These are phyloP conservation scores for Cyberlindnera bimundalis DNA, from an alignment of 805 yeast genomes.

Conservation along the genomic window DNA sequence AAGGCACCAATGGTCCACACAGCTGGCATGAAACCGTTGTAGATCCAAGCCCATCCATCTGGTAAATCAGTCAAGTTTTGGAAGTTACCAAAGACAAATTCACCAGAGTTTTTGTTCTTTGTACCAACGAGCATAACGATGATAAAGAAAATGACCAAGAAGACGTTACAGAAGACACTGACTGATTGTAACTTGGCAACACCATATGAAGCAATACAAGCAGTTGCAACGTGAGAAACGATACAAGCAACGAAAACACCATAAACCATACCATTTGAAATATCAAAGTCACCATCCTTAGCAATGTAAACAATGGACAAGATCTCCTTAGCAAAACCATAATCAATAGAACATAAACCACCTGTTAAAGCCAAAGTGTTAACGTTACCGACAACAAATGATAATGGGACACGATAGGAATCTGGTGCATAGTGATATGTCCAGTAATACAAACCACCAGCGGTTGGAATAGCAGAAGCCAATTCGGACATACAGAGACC, in stretches of 20 bases:
- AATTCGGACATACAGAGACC: conserved; percentile 68
- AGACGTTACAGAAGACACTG: conserved; percentile 50
- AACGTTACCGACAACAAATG: conserved; percentile 62
- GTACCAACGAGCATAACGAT: conserved; percentile 68
- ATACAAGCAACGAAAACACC: conserved; percentile 62
- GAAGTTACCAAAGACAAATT: conserved; percentile 50
- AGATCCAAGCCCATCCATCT: conserved; percentile 50
- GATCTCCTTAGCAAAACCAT: conserved; percentile 63
- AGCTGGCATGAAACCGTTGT: conserved; percentile 56
- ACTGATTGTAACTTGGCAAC: conserved; percentile 54
- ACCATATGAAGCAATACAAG: conserved; percentile 54
- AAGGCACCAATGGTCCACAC: conserved; percentile 75
- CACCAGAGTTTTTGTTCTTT: conserved; percentile 37
- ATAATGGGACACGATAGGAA: conserved; percentile 44
- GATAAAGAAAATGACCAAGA: conserved; percentile 48
- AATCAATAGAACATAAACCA: conserved; percentile 64
- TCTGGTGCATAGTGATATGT: conserved; percentile 64
- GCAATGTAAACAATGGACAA: conserved; percentile 55
- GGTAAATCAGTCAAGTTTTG: conserved; percentile 50
- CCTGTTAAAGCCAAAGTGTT: conserved; percentile 65
- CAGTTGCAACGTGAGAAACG: conserved; percentile 43
- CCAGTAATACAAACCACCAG: conserved; percentile 73
- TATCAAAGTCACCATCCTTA: conserved; percentile 52
- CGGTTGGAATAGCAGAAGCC: conserved; percentile 68
- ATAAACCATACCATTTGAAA: conserved; percentile 48